Evolutionary conservation across 495 filamentous ascomycete genomes (phyloP), one percentile per base, ranked within the genome.

Genomic region (Cercophora samala): DNA sequence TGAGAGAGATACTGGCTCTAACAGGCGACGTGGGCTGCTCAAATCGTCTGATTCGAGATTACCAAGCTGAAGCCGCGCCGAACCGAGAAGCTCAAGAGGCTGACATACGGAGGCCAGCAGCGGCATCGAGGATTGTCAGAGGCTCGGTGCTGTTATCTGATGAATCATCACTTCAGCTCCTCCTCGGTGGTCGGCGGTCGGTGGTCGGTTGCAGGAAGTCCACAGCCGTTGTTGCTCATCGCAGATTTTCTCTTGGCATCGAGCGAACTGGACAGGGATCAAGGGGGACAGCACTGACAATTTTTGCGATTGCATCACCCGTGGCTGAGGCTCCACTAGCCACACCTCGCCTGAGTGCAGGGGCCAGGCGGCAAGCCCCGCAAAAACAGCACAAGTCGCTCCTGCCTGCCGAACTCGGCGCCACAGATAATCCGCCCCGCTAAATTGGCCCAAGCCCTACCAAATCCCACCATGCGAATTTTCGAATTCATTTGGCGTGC

Each of bases 381-480:
- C 0, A 21, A 56, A 22, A 56, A 29, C 26, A 4, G 17, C 23
- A 58, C 21, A 17, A 8, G 22, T n/a, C 37, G 11, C 37, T 46
- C 37, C 37, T 46, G 37, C 37, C 37, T 46, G n/a, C 5, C 53
- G 46, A 42, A 62, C 58, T 24, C 72, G 72, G 72, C 22, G 56
- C 65, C 58, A 68, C 63, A 73, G 68, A 68, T 73, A 69, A 69
- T 74, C 73, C 73, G 73, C 63, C 62, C 71, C 73, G 69, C 69
- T 62, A 69, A 70, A 56, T 53, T 61, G 52, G 29, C 61, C 63
- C 66, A 73, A 74, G 67, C 73, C 73, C 73, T 74, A 74, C 73
- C 69, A 62, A 70, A 70, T 68, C 73, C 69, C 73, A 74, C 72
- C 72, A 74, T 58, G 71, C 71, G 69, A 71, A 73, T 75, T 76